Conservation (phyloP, 257 asterid species). For the Linaria vulgaris region DNA sequence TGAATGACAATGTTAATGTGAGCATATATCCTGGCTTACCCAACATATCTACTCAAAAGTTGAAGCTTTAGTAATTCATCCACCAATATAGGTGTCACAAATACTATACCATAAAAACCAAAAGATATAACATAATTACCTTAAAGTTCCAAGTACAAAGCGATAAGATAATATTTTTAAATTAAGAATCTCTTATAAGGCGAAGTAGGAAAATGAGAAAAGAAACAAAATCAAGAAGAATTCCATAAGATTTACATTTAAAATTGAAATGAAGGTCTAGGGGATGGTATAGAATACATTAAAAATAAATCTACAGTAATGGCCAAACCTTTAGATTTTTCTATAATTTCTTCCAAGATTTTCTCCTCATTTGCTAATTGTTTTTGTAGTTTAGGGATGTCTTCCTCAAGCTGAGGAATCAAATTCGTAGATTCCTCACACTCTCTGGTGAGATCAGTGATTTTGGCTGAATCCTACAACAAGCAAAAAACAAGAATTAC, state of each 20-base stretch:
- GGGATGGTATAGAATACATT: conserved; percentile 12
- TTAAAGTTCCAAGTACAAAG: neutral
- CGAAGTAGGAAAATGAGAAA: conserved; percentile 7
- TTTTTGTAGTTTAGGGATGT: conserved; percentile 66
- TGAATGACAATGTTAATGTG: too few species aligned
- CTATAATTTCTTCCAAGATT: conserved; percentile 72
- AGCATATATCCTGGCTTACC: too few species aligned
- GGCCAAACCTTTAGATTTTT: conserved; percentile 66
- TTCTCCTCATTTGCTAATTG: conserved; percentile 70
- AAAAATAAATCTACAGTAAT: too few species aligned
- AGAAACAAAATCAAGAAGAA: conserved; percentile 1
- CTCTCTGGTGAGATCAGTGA: conserved; percentile 60
- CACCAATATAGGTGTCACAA: neutral
- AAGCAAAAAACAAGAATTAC: conserved; percentile 6
- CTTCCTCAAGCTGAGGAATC: conserved; percentile 83
- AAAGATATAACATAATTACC: neutral
- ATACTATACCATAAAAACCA: neutral
- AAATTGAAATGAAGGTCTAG: conserved; percentile 2
- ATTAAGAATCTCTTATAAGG: neutral
- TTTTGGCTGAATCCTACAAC: conserved; percentile 68
- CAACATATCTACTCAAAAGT: too few species aligned
- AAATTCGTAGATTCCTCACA: conserved; percentile 69
- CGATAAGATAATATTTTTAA: neutral
- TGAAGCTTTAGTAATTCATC: neutral
- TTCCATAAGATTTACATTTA: neutral